Conservation (phyloP, 148 eudicot genomes). For the Cornus kousa region DNA sequence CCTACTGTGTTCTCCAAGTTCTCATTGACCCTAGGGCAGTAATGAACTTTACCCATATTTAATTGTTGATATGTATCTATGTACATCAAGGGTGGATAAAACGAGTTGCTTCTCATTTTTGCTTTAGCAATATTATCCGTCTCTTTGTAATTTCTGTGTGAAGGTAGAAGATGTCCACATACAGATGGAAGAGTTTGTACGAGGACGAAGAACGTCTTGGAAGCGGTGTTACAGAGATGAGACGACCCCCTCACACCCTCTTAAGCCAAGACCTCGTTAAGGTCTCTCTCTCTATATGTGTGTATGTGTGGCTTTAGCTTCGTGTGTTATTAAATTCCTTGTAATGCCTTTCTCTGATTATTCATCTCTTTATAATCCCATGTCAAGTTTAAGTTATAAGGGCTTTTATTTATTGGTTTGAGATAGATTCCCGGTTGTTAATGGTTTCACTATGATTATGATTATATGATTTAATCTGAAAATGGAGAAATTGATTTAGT, state of each 20-base stretch:
- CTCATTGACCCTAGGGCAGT: not conserved
- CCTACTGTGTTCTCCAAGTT: not conserved
- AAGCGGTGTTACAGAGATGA: conserved; percentile 83
- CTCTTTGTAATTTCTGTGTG: not conserved
- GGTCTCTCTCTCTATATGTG: conserved; percentile 29
- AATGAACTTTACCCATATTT: not conserved
- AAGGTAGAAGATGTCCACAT: conserved; percentile 39
- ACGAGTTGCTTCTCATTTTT: not conserved
- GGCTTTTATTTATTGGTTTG: not conserved
- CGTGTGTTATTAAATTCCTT: too few species aligned
- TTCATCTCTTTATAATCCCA: not conserved
- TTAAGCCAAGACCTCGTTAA: conserved; percentile 64
- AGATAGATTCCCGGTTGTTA: not conserved
- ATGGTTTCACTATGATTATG: not conserved
- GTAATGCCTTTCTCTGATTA: too few species aligned
- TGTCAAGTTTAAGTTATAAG: not conserved
- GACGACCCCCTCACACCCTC: conserved; percentile 54
- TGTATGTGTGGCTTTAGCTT: too few species aligned
- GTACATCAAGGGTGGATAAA: too few species aligned
- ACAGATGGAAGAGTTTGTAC: conserved; percentile 72
- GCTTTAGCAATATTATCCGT: not conserved
- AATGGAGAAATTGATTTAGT: not conserved
- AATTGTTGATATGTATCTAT: not conserved
- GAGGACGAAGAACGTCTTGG: conserved; percentile 96
- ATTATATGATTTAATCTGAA: not conserved